phyloP scores from a whole-genome alignment of 805 yeast genomes.

The Yamadazyma scolyti region DNA sequence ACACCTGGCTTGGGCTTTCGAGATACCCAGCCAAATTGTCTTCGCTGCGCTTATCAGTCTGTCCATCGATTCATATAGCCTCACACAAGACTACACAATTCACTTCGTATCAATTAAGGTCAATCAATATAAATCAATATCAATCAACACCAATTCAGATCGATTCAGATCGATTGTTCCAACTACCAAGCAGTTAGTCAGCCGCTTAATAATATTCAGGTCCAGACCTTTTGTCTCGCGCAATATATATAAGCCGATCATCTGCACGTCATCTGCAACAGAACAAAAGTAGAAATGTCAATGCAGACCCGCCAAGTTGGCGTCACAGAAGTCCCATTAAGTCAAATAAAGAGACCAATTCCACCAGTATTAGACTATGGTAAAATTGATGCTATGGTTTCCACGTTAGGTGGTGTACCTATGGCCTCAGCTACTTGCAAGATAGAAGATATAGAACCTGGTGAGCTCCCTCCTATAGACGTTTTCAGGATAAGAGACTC shows the following conservation, averaged over 20 bases:
- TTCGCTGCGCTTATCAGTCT: no score
- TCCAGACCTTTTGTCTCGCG: constrained; percentile 1
- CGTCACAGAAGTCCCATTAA: constrained; percentile 59
- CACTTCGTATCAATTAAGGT: no score
- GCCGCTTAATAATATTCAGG: constrained; percentile 4
- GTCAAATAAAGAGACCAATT: constrained; percentile 72
- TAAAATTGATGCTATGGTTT: constrained; percentile 77
- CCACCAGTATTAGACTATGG: constrained; percentile 75
- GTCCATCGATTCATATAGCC: no score
- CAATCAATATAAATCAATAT: no score
- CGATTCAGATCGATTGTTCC: no score
- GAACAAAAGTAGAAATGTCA: no score
- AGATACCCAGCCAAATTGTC: no score
- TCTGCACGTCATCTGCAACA: no score
- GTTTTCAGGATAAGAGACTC: constrained; percentile 63
- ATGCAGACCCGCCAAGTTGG: constrained; percentile 60
- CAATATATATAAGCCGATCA: neutral
- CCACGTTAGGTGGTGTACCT: constrained; percentile 63
- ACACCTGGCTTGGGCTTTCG: no score
- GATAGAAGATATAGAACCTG: constrained; percentile 45
- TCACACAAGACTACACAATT: no score
- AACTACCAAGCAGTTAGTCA: no score
- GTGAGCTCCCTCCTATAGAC: constrained; percentile 81
- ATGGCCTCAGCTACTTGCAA: constrained; percentile 61
- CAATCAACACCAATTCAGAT: no score